Base-by-base conservation (phyloP, 306 rosid genomes). In the Urtica urens region DNA sequence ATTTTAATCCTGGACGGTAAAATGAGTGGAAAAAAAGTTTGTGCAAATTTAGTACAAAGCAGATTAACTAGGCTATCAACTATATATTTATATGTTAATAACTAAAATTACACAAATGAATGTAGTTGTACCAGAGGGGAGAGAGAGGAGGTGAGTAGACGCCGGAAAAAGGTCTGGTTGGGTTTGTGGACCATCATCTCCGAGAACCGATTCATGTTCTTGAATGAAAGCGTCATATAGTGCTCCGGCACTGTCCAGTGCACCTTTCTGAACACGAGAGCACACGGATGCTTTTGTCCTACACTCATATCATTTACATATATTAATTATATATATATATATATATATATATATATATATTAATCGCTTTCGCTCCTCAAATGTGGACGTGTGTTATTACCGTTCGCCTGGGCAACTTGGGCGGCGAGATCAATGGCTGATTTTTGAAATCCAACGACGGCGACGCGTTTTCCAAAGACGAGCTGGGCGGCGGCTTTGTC, bases 341-440 rank as follows among this genome's bases (percentile, higher is more conserved):
- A n/a, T n/a, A n/a, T n/a, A n/a, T n/a, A n/a, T n/a, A n/a, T n/a
- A n/a, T n/a, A n/a, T n/a, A n/a, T n/a, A n/a, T n/a, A n/a, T n/a
- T n/a, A n/a, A n/a, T n/a, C n/a, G n/a, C n/a, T n/a, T n/a, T 31
- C 1, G 37, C 37, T 31, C 37, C 1, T 8, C 37, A 8, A 31
- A 8, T 19, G 12, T 44, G 4, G 4, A 20, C 5, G 3, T 13
- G 10, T 7, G 9, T 44, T n/a, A n/a, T n/a, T n/a, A 59, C 57
- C 65, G 28, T 59, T 59, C 25, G 1, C 18, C 17, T 23, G 37
- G 25, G 65, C 65, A 47, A 49, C 39, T 38, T 59, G 25, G 23
- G 65, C 65, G 4, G 65, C 65, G 9, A 59, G 13, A 37, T 59
- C 65, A 11, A 59, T 10, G 3, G 65, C 65, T 25, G 65, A 59